These are phyloP conservation scores for Gremmenia infestans DNA, from an alignment of 2,329 filamentous ascomycete species.

Conservation along the genomic window DNA sequence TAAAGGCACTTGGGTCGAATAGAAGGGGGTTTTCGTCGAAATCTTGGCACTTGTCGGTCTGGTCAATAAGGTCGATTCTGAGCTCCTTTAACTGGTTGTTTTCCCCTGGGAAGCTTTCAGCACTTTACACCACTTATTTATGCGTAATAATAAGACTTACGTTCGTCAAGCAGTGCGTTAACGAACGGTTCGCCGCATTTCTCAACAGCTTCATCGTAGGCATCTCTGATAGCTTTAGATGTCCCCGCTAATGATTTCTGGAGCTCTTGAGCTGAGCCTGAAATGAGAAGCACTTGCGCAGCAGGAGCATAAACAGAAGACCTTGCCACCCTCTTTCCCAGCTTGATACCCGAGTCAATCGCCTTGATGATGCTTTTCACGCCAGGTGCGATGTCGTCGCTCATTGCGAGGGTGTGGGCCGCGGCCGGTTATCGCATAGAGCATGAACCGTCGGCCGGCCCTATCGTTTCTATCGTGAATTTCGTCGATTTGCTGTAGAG, in stretches of 20 bases:
- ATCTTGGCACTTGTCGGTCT: constrained; percentile 25
- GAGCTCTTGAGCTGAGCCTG: constrained; percentile 21
- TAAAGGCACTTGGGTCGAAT: constrained; percentile 23
- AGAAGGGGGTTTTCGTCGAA: constrained; percentile 25
- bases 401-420: constrained; percentile 13
- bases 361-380: constrained; percentile 28
- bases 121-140: background rate
- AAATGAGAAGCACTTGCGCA: constrained; percentile 23
- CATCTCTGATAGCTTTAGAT: constrained; percentile 21
- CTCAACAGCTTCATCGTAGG: constrained; percentile 21
- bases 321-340: constrained; percentile 21
- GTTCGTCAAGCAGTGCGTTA: constrained; percentile 23
- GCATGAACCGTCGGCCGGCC: background rate
- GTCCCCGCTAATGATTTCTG: constrained; percentile 21
- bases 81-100: constrained; percentile 24
- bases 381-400: constrained; percentile 22
- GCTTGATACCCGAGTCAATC: constrained; percentile 25
- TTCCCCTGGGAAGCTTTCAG: constrained; percentile 16
- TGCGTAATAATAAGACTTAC: constrained; percentile 14
- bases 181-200: constrained; percentile 23
- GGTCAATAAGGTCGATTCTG: constrained; percentile 25
- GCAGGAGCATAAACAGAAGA: constrained; percentile 19
- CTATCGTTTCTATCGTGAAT: background rate
- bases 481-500: background rate
- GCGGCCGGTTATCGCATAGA: constrained; percentile 5